Conservation (phyloP, 2,329 filamentous ascomycete genomes). For the Aspergillus sp. region DNA sequence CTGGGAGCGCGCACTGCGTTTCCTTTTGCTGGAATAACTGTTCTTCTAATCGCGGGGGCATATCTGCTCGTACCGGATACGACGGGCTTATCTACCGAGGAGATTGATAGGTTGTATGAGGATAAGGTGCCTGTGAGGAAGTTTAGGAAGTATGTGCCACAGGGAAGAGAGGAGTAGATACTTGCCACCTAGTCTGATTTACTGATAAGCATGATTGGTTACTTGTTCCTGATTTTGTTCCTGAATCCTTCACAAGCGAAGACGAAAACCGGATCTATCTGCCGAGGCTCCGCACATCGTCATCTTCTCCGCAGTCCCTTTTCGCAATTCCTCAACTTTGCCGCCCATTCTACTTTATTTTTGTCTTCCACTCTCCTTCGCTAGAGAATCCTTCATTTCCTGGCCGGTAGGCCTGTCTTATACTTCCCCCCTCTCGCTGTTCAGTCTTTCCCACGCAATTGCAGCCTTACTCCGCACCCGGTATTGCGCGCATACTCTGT, state of each 20-base stretch:
- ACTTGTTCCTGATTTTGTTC: background rate
- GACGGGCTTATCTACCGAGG: slow-evolving; percentile 1
- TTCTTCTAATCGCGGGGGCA: background rate
- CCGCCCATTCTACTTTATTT: background rate
- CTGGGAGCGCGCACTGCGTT: slow-evolving; percentile 6
- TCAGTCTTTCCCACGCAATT: background rate
- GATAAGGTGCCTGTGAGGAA: slow-evolving; percentile 8
- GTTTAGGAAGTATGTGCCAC: background rate
- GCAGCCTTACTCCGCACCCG: background rate
- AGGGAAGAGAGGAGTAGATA: background rate
- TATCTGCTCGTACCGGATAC: slow-evolving; percentile 7
- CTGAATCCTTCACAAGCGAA: background rate
- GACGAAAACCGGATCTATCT: background rate
- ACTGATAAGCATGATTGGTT: background rate
- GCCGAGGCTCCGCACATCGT: slow-evolving; percentile 2
- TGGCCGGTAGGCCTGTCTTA: background rate
- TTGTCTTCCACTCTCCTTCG: background rate
- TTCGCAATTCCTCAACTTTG: background rate
- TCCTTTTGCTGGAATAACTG: slow-evolving; percentile 6
- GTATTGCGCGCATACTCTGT: background rate
- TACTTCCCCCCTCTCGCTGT: background rate
- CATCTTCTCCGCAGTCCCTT: background rate
- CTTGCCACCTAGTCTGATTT: background rate
- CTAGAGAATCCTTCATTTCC: background rate
- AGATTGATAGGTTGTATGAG: slow-evolving; percentile 12